Evolutionary conservation across 2,329 filamentous ascomycete species (phyloP), one percentile per base, ranked within the genome.

Genomic region (Colletotrichum spaethianum): DNA sequence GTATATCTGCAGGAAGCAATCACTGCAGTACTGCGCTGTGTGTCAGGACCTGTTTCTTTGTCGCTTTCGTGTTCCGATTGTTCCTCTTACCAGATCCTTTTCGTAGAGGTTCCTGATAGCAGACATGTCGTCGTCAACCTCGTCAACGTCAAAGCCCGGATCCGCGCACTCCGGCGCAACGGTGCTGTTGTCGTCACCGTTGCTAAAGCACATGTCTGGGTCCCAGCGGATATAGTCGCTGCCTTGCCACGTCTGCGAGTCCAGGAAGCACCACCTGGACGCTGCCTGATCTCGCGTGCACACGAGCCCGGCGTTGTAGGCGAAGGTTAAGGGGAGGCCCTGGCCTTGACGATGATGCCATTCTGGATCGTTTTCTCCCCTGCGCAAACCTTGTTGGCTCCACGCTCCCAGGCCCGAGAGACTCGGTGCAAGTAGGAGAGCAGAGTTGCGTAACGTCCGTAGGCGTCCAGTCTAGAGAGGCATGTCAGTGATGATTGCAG

Each of bases 11-110:
- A 61, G 28, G 36, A 61, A 61, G 42, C 57, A 61, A 7, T 61
- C 38, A 20, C 26, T 57, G 53, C 64, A 68, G 8, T 68, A 31
- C 57, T 61, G 12, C 14, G 16, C 20, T n/a, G 42, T n/a, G n/a
- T n/a, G n/a, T n/a, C n/a, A n/a, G n/a, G n/a, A n/a, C n/a, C n/a
- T n/a, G n/a, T n/a, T n/a, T n/a, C n/a, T n/a, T n/a, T n/a, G n/a
- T n/a, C n/a, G n/a, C 26, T 38, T 8, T 38, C 8, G 1, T 36
- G 23, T 59, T 14, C 23, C 20, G 18, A 16, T n/a, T 59, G 16
- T 59, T 14, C 12, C 28, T 59, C 57, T 44, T 61, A 61, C 57
- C 38, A 61, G 26, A 46, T 61, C 57, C 42, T 28, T 48, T 5
- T 31, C 23, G 57, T 61, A 61, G 12, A 61, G 20, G 38, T 61